Percentiles rank a stretch among this genome's conserved stretches.
These are phyloP conservation scores for Neospora caninum DNA, from an alignment of 169 alveolate genomes.

Conservation along the genomic window DNA sequence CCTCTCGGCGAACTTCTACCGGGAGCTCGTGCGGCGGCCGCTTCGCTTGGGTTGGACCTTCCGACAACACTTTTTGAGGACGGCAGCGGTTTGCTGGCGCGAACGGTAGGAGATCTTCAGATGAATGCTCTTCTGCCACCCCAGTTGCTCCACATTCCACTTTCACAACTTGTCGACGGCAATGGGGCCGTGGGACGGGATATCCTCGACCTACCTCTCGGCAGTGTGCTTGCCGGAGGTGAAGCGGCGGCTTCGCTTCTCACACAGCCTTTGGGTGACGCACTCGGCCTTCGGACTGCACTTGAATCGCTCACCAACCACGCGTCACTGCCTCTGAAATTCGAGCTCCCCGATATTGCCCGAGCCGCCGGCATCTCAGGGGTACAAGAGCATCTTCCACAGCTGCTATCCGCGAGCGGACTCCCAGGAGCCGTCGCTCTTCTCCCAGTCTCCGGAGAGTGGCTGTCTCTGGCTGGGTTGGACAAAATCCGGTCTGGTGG, in stretches of 20 bases:
- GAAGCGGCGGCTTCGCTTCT: constrained; percentile 24
- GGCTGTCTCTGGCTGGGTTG: background rate
- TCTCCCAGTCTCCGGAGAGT: constrained; percentile 19
- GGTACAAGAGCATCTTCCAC: background rate
- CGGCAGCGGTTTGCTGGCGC: background rate
- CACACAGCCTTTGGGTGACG: constrained; percentile 29
- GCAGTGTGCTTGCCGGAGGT: constrained; percentile 18
- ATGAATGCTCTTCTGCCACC: constrained; percentile 16
- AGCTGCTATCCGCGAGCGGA: background rate
- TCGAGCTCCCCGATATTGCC: background rate
- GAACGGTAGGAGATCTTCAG: constrained; percentile 19
- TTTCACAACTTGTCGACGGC: constrained; percentile 9
- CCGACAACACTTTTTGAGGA: background rate
- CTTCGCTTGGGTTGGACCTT: background rate
- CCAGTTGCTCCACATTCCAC: background rate
- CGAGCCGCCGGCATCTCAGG: background rate
- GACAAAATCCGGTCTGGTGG: background rate
- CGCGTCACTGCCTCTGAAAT: background rate
- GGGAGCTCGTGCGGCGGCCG: constrained; percentile 1
- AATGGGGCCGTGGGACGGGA: background rate
- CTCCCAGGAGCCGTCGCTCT: constrained; percentile 20
- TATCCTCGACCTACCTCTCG: constrained; percentile 22
- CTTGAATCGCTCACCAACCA: background rate
- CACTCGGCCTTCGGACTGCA: background rate
- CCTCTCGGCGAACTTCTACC: background rate